phyloP scores from a whole-genome alignment of 345 rosid genomes.

The Corchorus olitorius region DNA sequence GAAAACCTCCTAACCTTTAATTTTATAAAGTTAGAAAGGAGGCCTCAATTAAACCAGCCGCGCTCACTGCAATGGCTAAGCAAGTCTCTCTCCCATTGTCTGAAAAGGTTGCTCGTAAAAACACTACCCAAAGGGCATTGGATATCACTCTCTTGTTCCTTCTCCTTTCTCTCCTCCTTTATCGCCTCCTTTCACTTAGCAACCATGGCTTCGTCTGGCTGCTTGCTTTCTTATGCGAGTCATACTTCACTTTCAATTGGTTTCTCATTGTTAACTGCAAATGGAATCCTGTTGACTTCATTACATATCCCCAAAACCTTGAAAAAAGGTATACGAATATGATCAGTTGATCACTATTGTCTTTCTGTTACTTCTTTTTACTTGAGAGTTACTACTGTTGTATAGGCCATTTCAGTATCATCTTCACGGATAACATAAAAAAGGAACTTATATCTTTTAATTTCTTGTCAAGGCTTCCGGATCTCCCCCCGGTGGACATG shows the following conservation, averaged over 20 bases:
- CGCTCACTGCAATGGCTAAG: neutral
- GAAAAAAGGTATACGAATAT: neutral
- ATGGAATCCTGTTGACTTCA: conserved; percentile 59
- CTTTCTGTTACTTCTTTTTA: neutral
- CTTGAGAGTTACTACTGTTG: no score
- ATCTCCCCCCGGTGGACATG: conserved; percentile 30
- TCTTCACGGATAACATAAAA: no score
- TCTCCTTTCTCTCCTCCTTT: conserved; percentile 36
- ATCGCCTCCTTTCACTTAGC: conserved; percentile 37
- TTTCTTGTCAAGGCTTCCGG: conserved; percentile 3
- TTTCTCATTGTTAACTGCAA: conserved; percentile 38
- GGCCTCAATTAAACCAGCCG: no score
- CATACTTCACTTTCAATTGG: conserved; percentile 59
- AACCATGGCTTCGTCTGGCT: conserved; percentile 52
- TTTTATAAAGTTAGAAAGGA: no score
- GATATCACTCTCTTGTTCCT: conserved; percentile 39
- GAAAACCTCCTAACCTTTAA: no score
- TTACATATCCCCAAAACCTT: conserved; percentile 51
- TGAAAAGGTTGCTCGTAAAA: conserved; percentile 30
- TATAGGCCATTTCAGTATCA: no score
- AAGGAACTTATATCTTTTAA: neutral
- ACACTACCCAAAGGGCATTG: conserved; percentile 30
- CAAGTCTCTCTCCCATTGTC: conserved; percentile 29
- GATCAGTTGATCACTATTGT: neutral
- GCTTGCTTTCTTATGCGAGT: conserved; percentile 66